Conservation (phyloP, 2,329 filamentous ascomycete species). For the Arthrobotrys conoides region DNA sequence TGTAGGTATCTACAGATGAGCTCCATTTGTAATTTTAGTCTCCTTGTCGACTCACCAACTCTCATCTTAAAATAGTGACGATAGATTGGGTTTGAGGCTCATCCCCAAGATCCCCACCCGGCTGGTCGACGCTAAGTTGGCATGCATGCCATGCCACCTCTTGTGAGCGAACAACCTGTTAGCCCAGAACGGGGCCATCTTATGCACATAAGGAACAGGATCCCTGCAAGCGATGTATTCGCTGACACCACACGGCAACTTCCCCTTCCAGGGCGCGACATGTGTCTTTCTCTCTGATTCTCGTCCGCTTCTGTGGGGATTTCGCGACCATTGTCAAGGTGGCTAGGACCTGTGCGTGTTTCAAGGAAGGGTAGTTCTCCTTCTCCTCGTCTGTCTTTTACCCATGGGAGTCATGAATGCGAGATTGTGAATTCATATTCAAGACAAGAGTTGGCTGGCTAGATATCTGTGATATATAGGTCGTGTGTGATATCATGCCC, state of each 20-base stretch:
- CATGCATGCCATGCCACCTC: slow-evolving; percentile 2
- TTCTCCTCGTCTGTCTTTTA: not conserved
- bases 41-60: slow-evolving; percentile 4
- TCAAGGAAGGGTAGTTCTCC: not conserved
- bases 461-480: not conserved
- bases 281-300: slow-evolving; percentile 2
- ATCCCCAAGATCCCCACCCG: slow-evolving; percentile 13
- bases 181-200: slow-evolving; percentile 15
- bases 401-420: not conserved
- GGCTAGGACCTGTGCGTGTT: not conserved
- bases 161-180: not conserved
- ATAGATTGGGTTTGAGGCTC: slow-evolving; percentile 14
- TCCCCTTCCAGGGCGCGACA: slow-evolving; percentile 16
- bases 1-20: not conserved
- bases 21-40: slow-evolving; percentile 9
- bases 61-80: slow-evolving; percentile 15
- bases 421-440: not conserved
- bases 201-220: slow-evolving; percentile 14
- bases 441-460: not conserved
- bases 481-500: slow-evolving; percentile 29
- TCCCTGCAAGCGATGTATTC: slow-evolving; percentile 25
- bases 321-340: slow-evolving; percentile 2
- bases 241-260: slow-evolving; percentile 30
- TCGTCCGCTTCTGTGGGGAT: slow-evolving; percentile 4
- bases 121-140: slow-evolving; percentile 4